phyloP scores from a whole-genome alignment of 345 rosid species.

The Nephelium lappaceum region DNA sequence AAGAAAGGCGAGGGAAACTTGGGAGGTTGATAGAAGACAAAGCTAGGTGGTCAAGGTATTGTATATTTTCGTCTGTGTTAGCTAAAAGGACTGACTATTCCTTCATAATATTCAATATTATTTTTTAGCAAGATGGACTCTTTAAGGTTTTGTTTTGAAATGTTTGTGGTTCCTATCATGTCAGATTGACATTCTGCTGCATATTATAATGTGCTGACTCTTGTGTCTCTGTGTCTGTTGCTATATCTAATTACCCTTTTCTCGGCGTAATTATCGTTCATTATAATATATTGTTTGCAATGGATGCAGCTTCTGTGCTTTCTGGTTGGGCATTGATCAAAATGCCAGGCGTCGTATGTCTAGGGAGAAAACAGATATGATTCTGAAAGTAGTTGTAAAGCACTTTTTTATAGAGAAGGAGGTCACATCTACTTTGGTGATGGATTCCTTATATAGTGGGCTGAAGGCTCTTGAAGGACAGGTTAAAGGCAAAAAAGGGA shows the following conservation, averaged over 20 bases:
- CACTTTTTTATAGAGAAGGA: constrained; percentile 92
- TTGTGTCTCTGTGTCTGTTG: background rate
- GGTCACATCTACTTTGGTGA: constrained; percentile 94
- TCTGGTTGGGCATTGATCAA: constrained; percentile 86
- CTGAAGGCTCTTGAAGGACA: constrained; percentile 93
- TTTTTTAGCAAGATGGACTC: background rate
- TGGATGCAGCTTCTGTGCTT: constrained; percentile 73
- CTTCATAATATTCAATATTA: background rate
- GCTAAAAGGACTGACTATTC: background rate
- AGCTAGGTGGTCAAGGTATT: constrained; percentile 85
- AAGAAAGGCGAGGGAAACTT: constrained; percentile 74
- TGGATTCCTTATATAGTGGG: constrained; percentile 99
- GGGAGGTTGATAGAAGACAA: constrained; percentile 77
- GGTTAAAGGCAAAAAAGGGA: constrained; percentile 63
- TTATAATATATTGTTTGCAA: constrained; percentile 14
- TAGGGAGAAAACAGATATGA: constrained; percentile 73
- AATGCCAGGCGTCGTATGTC: constrained; percentile 73
- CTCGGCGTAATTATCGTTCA: background rate
- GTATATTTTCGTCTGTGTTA: background rate
- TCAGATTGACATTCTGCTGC: background rate
- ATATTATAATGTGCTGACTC: background rate
- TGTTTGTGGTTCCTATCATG: constrained; percentile 16
- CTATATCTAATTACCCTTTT: background rate
- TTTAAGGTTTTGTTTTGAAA: constrained; percentile 2
- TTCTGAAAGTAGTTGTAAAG: constrained; percentile 82